phyloP scores from a whole-genome alignment of 768 basidiomycete genomes.

The Pleurotus citrinopileatus region DNA sequence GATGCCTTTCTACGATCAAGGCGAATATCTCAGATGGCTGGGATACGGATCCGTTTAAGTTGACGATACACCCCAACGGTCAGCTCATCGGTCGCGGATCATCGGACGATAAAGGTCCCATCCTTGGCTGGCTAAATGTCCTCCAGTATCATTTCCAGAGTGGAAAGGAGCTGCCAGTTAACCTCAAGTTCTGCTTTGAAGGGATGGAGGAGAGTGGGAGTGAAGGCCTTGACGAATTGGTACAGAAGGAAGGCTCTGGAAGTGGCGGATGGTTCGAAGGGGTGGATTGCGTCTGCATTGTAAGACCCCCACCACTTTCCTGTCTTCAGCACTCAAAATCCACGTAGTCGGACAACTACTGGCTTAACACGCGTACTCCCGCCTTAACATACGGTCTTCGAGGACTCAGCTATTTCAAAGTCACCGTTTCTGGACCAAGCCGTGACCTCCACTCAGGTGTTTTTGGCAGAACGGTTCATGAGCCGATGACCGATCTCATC shows the following conservation, averaged over 20 bases:
- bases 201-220: constrained; percentile 97
- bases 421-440: constrained; percentile 78
- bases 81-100: constrained; percentile 84
- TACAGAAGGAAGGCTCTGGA: constrained; percentile 67
- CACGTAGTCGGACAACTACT: constrained; percentile 86
- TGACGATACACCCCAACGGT: constrained; percentile 47
- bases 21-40: constrained; percentile 72
- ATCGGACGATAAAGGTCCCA: constrained; percentile 89
- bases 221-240: constrained; percentile 87
- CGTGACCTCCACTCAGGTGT: constrained; percentile 90
- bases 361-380: constrained; percentile 82
- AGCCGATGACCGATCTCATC: constrained; percentile 94
- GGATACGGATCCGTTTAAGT: constrained; percentile 81
- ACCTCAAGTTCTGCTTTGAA: constrained; percentile 90
- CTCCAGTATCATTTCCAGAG: constrained; percentile 77
- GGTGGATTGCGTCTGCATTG: constrained; percentile 92
- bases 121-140: constrained; percentile 88
- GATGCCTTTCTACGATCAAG: constrained; percentile 17
- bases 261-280: constrained; percentile 71
- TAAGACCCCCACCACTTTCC: constrained; percentile 24
- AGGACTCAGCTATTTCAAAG: constrained; percentile 83
- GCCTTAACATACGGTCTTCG: constrained; percentile 86
- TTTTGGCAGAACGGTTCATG: constrained; percentile 79
- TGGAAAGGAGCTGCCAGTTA: constrained; percentile 76
- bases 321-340: not conserved